These are phyloP conservation scores for Salix exigua DNA, from an alignment of 345 rosid species.

Conservation along the genomic window DNA sequence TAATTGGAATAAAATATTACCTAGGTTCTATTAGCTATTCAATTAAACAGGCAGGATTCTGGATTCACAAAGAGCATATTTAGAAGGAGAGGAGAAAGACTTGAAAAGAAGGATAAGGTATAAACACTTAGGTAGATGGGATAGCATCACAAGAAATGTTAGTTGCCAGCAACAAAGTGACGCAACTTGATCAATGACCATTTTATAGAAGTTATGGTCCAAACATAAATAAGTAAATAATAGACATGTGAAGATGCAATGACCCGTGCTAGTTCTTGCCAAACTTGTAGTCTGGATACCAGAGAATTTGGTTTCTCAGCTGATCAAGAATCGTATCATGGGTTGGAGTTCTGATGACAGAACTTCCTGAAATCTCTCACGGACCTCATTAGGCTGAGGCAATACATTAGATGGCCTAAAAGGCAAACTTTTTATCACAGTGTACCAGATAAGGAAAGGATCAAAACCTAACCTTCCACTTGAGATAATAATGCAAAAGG, in stretches of 20 bases:
- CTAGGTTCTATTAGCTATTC: background rate
- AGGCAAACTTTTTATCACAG: background rate
- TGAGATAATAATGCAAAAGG: conserved; percentile 74
- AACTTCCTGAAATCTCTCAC: background rate
- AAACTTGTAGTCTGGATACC: background rate
- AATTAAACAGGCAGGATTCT: background rate
- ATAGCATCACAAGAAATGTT: background rate
- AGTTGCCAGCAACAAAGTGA: background rate
- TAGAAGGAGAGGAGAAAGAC: background rate
- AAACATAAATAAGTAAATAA: background rate
- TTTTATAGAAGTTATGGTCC: background rate
- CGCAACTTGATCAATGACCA: background rate
- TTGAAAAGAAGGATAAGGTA: background rate
- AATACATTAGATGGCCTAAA: conserved; percentile 4
- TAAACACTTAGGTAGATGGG: background rate
- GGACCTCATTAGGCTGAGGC: conserved; percentile 4
- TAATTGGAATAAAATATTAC: background rate
- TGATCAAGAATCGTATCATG: no score
- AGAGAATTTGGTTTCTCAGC: background rate
- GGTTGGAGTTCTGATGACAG: no score
- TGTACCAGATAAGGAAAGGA: background rate
- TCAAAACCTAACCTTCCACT: conserved; percentile 60
- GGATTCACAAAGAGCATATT: background rate
- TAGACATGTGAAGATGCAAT: background rate
- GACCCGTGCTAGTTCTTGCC: background rate